Conservation (phyloP, 1,284 basidiomycete species). For the Tilletia horrida region DNA sequence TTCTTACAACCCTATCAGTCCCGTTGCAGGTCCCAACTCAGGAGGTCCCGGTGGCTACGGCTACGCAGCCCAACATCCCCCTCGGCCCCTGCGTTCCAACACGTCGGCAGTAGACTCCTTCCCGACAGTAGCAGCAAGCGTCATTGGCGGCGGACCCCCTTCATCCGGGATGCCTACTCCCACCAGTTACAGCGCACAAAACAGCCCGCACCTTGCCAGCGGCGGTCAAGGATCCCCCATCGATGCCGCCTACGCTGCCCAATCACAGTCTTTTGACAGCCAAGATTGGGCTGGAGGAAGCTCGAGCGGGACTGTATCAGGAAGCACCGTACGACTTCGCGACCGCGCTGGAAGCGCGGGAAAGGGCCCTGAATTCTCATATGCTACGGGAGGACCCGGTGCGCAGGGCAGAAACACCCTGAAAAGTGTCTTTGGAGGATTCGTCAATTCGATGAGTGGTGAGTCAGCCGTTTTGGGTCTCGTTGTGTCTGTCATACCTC, state of each 20-base stretch:
- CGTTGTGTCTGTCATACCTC: neutral
- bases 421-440: conserved; percentile 55
- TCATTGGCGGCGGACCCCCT: neutral
- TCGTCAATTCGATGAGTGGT: conserved; percentile 55
- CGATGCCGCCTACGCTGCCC: neutral
- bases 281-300: neutral
- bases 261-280: neutral
- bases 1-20: neutral
- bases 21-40: neutral
- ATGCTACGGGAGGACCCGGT: neutral
- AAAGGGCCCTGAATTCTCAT: conserved; percentile 10
- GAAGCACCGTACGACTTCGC: conserved; percentile 2
- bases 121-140: conserved; percentile 18
- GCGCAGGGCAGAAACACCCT: conserved; percentile 31
- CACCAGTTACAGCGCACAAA: conserved; percentile 16
- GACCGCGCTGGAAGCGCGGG: conserved; percentile 12
- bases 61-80: conserved; percentile 21
- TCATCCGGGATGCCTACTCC: conserved; percentile 7
- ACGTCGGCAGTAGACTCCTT: conserved; percentile 31
- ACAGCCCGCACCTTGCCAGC: conserved; percentile 14
- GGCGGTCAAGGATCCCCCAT: neutral
- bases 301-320: neutral
- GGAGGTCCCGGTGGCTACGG: neutral
- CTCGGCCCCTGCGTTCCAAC: conserved; percentile 37
- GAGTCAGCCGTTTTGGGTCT: conserved; percentile 7